These are phyloP conservation scores for Cyclanthera cordifolia DNA, from an alignment of 306 rosid genomes.

Conservation along the genomic window DNA sequence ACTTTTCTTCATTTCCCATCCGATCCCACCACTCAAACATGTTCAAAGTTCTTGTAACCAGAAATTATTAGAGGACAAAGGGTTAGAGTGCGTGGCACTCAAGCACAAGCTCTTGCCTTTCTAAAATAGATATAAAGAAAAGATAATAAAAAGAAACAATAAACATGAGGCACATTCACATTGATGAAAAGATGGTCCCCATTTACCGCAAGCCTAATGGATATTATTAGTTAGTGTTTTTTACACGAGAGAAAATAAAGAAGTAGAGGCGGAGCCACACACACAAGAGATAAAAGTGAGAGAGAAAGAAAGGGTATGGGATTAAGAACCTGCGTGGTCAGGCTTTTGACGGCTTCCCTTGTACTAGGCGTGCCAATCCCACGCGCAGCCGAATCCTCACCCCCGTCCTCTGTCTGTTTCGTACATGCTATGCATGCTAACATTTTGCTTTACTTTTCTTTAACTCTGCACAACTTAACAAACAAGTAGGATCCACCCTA, in stretches of 20 bases:
- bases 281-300: not conserved
- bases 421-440: slow-evolving; percentile 90
- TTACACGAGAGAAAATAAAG: slow-evolving; percentile 31
- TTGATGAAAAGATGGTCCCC: slow-evolving; percentile 50
- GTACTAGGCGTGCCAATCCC: slow-evolving; percentile 89
- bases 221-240: slow-evolving; percentile 9
- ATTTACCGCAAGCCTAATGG: slow-evolving; percentile 4
- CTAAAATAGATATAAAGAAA: not conserved
- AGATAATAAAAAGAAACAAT: not conserved
- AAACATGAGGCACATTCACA: slow-evolving; percentile 6
- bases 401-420: slow-evolving; percentile 45
- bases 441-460: slow-evolving; percentile 29
- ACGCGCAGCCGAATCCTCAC: slow-evolving; percentile 44
- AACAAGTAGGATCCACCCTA: slow-evolving; percentile 10
- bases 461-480: slow-evolving; percentile 28
- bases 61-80: not conserved
- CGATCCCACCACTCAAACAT: too few relatives aligned
- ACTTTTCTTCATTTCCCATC: too few relatives aligned
- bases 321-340: slow-evolving; percentile 70
- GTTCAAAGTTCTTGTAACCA: not conserved
- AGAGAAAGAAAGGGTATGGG: slow-evolving; percentile 13
- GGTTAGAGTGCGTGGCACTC: not conserved
- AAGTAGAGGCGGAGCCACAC: slow-evolving; percentile 23
- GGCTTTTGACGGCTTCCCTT: slow-evolving; percentile 92
- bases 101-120: not conserved